Percentiles rank a stretch among this genome's conserved stretches.
Conservation (phyloP, 1,139 yeast species). For the Pichia sp. region DNA sequence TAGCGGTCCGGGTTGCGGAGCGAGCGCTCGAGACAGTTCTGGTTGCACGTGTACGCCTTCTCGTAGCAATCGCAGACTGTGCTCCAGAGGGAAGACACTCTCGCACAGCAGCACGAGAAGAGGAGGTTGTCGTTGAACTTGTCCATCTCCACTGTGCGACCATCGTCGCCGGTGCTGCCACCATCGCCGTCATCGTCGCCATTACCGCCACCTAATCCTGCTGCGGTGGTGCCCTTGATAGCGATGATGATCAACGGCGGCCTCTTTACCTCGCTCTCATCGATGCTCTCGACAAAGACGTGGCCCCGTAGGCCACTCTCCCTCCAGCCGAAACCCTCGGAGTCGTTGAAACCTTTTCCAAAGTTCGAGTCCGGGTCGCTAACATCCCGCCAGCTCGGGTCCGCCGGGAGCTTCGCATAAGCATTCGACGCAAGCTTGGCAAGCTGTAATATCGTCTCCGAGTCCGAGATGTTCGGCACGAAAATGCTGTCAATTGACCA, state of each 20-base stretch:
- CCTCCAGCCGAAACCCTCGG: conserved; percentile 79
- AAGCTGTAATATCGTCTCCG: conserved; percentile 64
- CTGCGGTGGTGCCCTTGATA: conserved; percentile 90
- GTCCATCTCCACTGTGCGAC: conserved; percentile 76
- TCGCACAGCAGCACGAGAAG: conserved; percentile 95
- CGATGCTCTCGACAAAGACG: conserved; percentile 66
- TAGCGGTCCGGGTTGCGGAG: conserved; percentile 72
- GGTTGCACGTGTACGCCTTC: conserved; percentile 83
- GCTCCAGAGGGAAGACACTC: conserved; percentile 87
- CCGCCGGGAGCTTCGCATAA: conserved; percentile 70
- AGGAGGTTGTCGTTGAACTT: conserved; percentile 81
- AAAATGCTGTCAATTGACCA: conserved; percentile 49
- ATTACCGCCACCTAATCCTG: conserved; percentile 68
- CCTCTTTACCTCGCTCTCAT: conserved; percentile 22
- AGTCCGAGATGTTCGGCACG: conserved; percentile 74
- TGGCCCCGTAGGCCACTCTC: conserved; percentile 86
- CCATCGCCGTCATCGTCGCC: conserved; percentile 68
- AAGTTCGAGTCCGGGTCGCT: conserved; percentile 28
- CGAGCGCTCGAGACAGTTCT: conserved; percentile 78
- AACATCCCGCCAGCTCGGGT: conserved; percentile 89
- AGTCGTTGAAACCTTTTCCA: conserved; percentile 22
- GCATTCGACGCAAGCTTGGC: conserved; percentile 93
- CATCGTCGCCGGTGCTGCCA: conserved; percentile 66
- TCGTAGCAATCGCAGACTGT: conserved; percentile 94
- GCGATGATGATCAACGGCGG: conserved; percentile 67